These are phyloP conservation scores for Chlorella sp. DNA, from an alignment of 139 green algal genomes.

Conservation along the genomic window DNA sequence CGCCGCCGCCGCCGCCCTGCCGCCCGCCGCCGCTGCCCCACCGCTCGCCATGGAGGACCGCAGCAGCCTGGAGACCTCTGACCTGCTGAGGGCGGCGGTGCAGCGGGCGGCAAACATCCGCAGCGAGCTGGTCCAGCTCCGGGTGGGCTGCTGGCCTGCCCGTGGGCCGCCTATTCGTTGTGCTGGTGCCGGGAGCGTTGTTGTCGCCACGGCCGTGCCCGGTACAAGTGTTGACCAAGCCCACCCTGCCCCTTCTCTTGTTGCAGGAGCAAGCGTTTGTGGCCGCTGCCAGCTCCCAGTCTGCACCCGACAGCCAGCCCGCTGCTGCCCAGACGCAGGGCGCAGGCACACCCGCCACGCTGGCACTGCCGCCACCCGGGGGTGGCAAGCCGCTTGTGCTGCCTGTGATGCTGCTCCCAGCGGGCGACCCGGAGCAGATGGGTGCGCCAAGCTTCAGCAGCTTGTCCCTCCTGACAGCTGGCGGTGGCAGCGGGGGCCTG, in stretches of 20 bases:
- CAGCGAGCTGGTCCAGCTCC: not conserved
- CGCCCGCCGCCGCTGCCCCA: no score
- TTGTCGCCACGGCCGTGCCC: no score
- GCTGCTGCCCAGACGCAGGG: not conserved
- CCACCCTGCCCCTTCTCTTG: no score
- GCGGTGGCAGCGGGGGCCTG: not conserved
- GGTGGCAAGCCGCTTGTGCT: not conserved
- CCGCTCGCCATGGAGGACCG: not conserved
- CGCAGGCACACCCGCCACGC: no score
- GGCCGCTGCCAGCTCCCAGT: not conserved
- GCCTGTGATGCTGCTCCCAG: slow-evolving; percentile 13
- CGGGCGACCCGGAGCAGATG: no score
- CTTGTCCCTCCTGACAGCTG: not conserved
- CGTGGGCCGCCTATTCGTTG: no score
- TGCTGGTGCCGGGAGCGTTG: no score
- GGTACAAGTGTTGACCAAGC: no score
- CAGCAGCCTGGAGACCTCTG: not conserved
- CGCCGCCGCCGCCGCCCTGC: no score
- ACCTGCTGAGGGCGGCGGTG: not conserved
- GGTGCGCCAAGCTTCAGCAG: not conserved
- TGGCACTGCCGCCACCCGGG: not conserved
- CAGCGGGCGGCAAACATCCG: not conserved
- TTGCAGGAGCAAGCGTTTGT: not conserved
- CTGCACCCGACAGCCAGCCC: not conserved
- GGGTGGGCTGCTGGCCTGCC: not conserved